Percentiles rank a stretch among this genome's conserved stretches.
These are phyloP conservation scores for Holtermannia corniformis DNA, from an alignment of 768 basidiomycete genomes.

Conservation along the genomic window DNA sequence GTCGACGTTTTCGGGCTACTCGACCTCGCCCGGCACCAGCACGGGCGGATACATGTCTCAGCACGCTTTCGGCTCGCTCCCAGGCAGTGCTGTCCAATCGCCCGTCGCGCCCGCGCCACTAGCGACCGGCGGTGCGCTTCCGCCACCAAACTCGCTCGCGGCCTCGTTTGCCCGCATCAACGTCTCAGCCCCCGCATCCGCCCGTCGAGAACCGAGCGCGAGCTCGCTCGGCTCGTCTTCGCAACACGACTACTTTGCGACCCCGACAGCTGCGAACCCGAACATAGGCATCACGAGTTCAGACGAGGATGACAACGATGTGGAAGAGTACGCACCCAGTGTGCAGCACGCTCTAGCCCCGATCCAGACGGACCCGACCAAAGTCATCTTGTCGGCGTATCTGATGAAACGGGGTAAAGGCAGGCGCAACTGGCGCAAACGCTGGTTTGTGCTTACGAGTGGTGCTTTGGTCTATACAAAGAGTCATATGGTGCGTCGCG, in stretches of 20 bases:
- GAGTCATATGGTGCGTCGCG: conserved; percentile 79
- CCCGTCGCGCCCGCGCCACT: not conserved
- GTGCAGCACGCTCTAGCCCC: conserved; percentile 1
- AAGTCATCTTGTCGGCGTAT: conserved; percentile 78
- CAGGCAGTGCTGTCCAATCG: not conserved
- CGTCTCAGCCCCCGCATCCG: conserved; percentile 2
- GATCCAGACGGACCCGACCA: conserved; percentile 54
- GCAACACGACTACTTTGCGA: not conserved
- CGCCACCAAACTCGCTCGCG: not conserved
- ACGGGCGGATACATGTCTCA: not conserved
- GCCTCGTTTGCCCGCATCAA: not conserved
- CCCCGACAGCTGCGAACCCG: not conserved
- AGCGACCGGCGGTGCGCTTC: not conserved
- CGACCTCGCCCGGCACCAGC: not conserved
- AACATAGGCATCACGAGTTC: not conserved
- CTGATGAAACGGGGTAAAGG: conserved; percentile 79
- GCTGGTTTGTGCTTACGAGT: conserved; percentile 91
- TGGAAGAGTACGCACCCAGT: not conserved
- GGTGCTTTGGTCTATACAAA: conserved; percentile 79
- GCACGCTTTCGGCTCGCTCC: not conserved
- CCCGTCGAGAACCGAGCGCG: conserved; percentile 23
- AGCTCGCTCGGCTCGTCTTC: conserved; percentile 7
- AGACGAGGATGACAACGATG: conserved; percentile 12
- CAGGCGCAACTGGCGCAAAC: conserved; percentile 87
- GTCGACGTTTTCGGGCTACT: not conserved